A percentile compares a stretch with the other conserved stretches of the same genome.
These are phyloP conservation scores for Globisporangium mamillatum DNA, from an alignment of 352 stramenopile species.

Conservation along the genomic window DNA sequence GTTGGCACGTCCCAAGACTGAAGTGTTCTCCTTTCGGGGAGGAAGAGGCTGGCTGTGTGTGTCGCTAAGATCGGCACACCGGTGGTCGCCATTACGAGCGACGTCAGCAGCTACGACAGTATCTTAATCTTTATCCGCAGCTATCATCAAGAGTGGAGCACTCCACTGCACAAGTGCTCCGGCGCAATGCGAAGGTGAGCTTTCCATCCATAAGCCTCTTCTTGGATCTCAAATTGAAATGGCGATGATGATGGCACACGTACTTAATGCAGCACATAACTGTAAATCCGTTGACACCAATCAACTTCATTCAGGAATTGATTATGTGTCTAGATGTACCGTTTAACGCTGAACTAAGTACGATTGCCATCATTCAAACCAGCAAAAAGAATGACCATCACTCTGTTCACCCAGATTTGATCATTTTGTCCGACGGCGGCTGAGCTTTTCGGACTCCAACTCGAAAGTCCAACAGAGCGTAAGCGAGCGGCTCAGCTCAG, in stretches of 20 bases:
- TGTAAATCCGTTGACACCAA: background rate
- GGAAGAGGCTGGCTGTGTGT: background rate
- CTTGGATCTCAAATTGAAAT: background rate
- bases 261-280: background rate
- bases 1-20: background rate
- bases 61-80: background rate
- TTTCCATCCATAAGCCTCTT: no score
- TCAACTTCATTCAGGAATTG: background rate
- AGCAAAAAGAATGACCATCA: background rate
- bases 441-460: background rate
- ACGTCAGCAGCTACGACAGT: background rate
- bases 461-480: background rate
- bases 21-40: background rate
- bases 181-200: background rate
- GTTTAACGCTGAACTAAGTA: no score
- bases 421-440: constrained; percentile 5
- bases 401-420: background rate
- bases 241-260: background rate
- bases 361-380: background rate
- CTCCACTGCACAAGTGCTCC: background rate
- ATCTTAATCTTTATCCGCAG: background rate
- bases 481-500: background rate
- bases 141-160: background rate
- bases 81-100: no score
- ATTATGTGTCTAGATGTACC: background rate